phyloP scores from a whole-genome alignment of 768 basidiomycete genomes.

The Phlebiopsis flavidoalba region DNA sequence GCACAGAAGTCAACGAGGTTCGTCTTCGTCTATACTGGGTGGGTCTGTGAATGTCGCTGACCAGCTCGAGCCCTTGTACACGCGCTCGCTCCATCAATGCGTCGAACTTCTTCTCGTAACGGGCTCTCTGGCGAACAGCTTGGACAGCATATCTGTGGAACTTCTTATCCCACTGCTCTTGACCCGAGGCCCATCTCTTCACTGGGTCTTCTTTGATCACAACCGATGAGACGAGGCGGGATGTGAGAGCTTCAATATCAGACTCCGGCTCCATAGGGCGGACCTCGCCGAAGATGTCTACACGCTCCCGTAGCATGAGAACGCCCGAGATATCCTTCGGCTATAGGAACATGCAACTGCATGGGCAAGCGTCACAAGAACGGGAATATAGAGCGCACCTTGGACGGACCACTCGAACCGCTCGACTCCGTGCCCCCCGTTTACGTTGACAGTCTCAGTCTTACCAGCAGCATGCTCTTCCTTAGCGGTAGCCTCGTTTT shows the following conservation, averaged over 20 bases:
- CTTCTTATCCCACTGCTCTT: slow-evolving; percentile 55
- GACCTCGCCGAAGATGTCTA: slow-evolving; percentile 52
- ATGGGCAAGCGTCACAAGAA: background rate
- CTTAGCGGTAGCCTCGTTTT: slow-evolving; percentile 24
- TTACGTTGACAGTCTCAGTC: background rate
- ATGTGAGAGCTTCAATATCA: slow-evolving; percentile 50
- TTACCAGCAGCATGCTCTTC: slow-evolving; percentile 13
- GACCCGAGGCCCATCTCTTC: slow-evolving; percentile 59
- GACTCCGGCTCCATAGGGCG: slow-evolving; percentile 60
- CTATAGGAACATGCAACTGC: background rate
- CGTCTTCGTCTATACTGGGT: slow-evolving; percentile 2
- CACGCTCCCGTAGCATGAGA: slow-evolving; percentile 68
- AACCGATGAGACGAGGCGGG: slow-evolving; percentile 52
- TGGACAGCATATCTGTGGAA: slow-evolving; percentile 37
- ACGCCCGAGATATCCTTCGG: slow-evolving; percentile 23
- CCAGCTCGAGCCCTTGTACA: slow-evolving; percentile 38
- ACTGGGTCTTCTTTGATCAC: slow-evolving; percentile 71
- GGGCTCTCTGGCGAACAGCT: slow-evolving; percentile 38
- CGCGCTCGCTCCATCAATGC: slow-evolving; percentile 40
- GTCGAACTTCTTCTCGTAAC: slow-evolving; percentile 40
- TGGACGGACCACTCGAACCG: background rate
- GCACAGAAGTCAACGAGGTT: background rate
- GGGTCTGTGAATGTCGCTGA: slow-evolving; percentile 5
- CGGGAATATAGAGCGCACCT: background rate
- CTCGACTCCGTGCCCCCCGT: background rate